These are phyloP conservation scores for Mycena epipterygia DNA, from an alignment of 768 basidiomycete genomes.

Conservation along the genomic window DNA sequence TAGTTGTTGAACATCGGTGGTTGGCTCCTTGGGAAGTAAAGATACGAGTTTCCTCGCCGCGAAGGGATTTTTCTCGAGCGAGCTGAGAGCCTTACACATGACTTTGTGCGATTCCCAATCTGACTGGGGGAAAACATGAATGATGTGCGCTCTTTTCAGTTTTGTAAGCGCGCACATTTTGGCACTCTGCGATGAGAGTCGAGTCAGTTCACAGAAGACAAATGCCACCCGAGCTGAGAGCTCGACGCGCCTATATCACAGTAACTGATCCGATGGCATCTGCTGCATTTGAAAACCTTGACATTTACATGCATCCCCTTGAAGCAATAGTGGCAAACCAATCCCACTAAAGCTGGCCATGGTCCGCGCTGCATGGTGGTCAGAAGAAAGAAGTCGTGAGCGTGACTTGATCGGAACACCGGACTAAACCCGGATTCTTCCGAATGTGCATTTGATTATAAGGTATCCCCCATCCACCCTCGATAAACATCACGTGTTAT, in stretches of 20 bases:
- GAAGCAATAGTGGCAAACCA: conserved; percentile 23
- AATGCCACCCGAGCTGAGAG: conserved; percentile 15
- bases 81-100: conserved; percentile 7
- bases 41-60: no score
- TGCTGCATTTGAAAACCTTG: conserved; percentile 21
- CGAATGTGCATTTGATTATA: no score
- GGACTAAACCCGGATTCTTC: no score
- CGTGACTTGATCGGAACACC: conserved; percentile 26
- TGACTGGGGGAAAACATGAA: conserved; percentile 22
- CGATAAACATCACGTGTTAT: no score
- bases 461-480: no score
- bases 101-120: conserved; percentile 11
- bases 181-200: conserved; percentile 26
- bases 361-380: conserved; percentile 22
- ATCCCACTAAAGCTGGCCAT: conserved; percentile 22
- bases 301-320: conserved; percentile 19
- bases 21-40: no score
- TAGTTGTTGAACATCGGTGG: conserved; percentile 5
- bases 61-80: no score
- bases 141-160: conserved; percentile 13
- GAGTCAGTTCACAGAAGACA: conserved; percentile 22
- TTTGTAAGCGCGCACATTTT: conserved; percentile 24
- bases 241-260: conserved; percentile 20
- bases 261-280: conserved; percentile 26
- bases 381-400: conserved; percentile 21